Evolutionary conservation across 73 alveolate genomes (phyloP).

Genomic region (Tetrahymena malaccensis): DNA sequence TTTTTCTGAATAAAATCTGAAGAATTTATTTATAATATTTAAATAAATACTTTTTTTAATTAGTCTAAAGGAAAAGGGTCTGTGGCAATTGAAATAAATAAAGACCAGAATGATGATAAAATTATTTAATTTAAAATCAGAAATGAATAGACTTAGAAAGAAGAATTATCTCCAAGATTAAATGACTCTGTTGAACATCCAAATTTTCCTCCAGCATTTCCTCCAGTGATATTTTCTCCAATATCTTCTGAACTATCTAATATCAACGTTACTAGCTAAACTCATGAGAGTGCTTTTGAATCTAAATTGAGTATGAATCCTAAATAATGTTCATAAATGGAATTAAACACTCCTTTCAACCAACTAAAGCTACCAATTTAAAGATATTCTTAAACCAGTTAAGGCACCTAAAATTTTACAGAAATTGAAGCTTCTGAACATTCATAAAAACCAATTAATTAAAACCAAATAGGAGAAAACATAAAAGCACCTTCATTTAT

Average conservation of each 20-base stretch:
- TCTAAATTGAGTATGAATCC: background rate
- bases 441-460: background rate
- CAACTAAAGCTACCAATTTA: background rate
- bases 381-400: background rate
- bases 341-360: background rate
- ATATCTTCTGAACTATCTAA: background rate
- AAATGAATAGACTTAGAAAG: background rate
- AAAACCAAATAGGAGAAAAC: background rate
- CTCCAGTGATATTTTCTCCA: background rate
- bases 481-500: background rate
- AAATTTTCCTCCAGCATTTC: background rate
- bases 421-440: background rate
- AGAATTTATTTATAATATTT: too few species aligned
- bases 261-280: background rate
- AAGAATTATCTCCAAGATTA: background rate
- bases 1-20: too few species aligned
- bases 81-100: background rate
- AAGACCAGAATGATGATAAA: background rate
- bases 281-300: background rate
- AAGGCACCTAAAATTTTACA: too few species aligned
- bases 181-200: background rate
- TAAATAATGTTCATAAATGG: background rate
- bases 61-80: background rate
- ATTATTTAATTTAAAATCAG: background rate
- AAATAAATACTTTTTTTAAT: too few species aligned